A percentile compares a stretch with the other conserved stretches of the same genome.
Evolutionary conservation across 306 rosid species (phyloP).

Genomic region (Luffa acutangula): DNA sequence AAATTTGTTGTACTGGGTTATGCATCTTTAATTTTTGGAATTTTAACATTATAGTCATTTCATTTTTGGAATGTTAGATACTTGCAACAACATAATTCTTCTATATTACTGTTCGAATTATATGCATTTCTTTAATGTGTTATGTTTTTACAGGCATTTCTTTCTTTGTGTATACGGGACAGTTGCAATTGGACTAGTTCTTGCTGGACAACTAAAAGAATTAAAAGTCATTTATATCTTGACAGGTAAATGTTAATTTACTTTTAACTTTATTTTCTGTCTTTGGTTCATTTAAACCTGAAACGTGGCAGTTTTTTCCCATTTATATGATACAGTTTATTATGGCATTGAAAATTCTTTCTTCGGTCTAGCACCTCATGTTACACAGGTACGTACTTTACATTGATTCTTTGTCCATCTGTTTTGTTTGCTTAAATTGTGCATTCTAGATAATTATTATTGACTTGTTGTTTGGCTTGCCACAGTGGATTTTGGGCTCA

Average conservation of each 20-base stretch:
- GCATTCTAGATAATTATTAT: not conserved
- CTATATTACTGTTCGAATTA: not conserved
- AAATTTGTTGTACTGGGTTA: not conserved
- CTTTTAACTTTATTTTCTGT: not conserved
- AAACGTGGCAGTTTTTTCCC: not conserved
- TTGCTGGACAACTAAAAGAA: constrained; percentile 73
- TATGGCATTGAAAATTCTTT: constrained; percentile 72
- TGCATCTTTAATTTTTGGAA: not conserved
- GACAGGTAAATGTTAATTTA: constrained; percentile 46
- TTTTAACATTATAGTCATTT: not conserved
- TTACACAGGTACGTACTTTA: constrained; percentile 53
- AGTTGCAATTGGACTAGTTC: constrained; percentile 48
- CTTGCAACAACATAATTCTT: not conserved
- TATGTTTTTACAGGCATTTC: constrained; percentile 61
- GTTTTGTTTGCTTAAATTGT: not conserved
- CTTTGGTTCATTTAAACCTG: not conserved
- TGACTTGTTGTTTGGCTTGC: not conserved
- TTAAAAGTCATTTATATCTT: constrained; percentile 50
- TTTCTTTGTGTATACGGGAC: constrained; percentile 77
- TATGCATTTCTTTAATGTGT: constrained; percentile 19
- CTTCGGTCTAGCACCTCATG: constrained; percentile 57
- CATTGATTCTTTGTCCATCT: not conserved
- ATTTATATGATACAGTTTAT: constrained; percentile 47
- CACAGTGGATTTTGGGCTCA: constrained; percentile 80
- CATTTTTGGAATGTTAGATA: not conserved